Conservation (phyloP, 78 protist species). For the Dictyostelium capitatum region DNA sequence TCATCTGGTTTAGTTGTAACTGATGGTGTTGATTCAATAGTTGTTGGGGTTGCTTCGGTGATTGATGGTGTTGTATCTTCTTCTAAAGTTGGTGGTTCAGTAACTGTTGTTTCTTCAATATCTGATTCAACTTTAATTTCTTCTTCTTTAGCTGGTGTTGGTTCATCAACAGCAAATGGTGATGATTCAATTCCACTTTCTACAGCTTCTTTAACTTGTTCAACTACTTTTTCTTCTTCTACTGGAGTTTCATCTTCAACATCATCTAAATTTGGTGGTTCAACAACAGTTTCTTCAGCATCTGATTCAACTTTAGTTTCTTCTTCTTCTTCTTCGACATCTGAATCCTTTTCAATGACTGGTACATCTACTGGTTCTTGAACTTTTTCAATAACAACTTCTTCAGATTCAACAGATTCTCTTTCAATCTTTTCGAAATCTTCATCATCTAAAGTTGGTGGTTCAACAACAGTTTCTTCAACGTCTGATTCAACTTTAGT, state of each 20-base stretch:
- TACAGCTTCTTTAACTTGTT: conserved; percentile 10
- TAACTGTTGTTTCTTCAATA: neutral
- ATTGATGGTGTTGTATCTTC: conserved; percentile 17
- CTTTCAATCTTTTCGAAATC: neutral
- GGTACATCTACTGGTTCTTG: conserved; percentile 24
- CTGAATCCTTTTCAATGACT: neutral
- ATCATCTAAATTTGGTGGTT: conserved; percentile 18
- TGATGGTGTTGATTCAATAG: neutral
- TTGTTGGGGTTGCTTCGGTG: neutral
- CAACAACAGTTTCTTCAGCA: conserved; percentile 8
- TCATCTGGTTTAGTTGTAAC: conserved; percentile 44
- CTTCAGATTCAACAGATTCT: neutral
- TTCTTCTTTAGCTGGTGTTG: conserved; percentile 11
- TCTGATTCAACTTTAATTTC: neutral
- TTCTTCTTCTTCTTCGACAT: neutral
- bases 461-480: conserved; percentile 14
- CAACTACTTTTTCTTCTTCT: conserved; percentile 11
- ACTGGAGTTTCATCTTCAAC: neutral
- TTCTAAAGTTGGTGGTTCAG: conserved; percentile 40
- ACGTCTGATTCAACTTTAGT: conserved; percentile 15
- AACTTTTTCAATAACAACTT: neutral
- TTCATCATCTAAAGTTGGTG: conserved; percentile 8
- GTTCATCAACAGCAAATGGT: neutral
- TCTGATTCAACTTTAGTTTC: conserved; percentile 20
- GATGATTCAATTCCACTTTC: conserved; percentile 5